Evolutionary conservation across 73 alveolate genomes (phyloP).

Genomic region (Paramecium caudatum): DNA sequence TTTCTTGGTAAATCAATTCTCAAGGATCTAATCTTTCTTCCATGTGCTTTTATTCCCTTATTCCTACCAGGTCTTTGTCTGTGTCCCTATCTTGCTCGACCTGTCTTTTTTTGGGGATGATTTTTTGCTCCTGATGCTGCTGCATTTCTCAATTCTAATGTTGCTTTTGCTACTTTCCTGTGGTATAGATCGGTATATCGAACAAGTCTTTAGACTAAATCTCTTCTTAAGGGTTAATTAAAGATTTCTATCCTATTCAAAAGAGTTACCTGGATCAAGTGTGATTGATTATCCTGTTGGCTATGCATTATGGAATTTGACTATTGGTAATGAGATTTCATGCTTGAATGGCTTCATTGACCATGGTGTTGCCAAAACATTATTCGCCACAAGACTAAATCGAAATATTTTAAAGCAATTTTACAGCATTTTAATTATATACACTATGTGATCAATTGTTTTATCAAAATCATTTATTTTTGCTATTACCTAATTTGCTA

Average conservation of each 20-base stretch:
- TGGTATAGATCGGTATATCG: background rate
- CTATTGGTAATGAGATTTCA: constrained; percentile 33
- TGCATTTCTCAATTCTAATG: constrained; percentile 1
- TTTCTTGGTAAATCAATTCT: constrained; percentile 63
- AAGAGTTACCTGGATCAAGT: constrained; percentile 27
- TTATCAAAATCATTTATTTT: background rate
- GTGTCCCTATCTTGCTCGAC: constrained; percentile 58
- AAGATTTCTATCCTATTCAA: background rate
- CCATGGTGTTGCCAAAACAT: constrained; percentile 45
- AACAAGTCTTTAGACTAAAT: constrained; percentile 34
- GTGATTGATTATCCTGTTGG: constrained; percentile 10
- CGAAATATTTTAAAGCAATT: constrained; percentile 21
- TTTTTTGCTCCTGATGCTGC: constrained; percentile 60
- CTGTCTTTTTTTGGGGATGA: constrained; percentile 61
- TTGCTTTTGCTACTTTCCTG: constrained; percentile 13
- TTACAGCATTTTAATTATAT: constrained; percentile 12
- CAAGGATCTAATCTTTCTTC: constrained; percentile 40
- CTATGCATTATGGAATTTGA: constrained; percentile 48
- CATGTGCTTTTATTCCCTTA: constrained; percentile 67
- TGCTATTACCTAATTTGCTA: background rate
- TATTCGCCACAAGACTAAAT: constrained; percentile 20
- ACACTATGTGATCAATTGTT: background rate
- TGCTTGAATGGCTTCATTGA: constrained; percentile 33
- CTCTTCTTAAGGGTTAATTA: constrained; percentile 65
- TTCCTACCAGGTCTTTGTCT: constrained; percentile 65